These are phyloP conservation scores for Malus domestica DNA, from an alignment of 306 rosid genomes.

Conservation along the genomic window ASM211411v1 NC_041798.1:34517001-34517500, in stretches of 20 bases:
- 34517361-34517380: conserved; percentile 66
- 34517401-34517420: conserved; percentile 68
- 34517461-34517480: too few species aligned
- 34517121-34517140: too few species aligned
- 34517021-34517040: conserved; percentile 63
- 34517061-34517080: neutral
- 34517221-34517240: conserved; percentile 53
- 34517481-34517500: too few species aligned
- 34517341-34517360: conserved; percentile 48
- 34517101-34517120: too few species aligned
- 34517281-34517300: conserved; percentile 81
- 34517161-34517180: too few species aligned
- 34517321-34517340: conserved; percentile 22
- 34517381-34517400: conserved; percentile 62
- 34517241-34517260: conserved; percentile 81
- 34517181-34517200: too few species aligned
- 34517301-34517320: conserved; percentile 79
- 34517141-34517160: too few species aligned
- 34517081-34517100: too few species aligned
- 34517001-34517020: conserved; percentile 77
- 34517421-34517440: conserved; percentile 66
- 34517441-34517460: conserved; percentile 44
- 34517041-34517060: conserved; percentile 74
- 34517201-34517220: too few species aligned
- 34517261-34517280: conserved; percentile 81